These are phyloP conservation scores for Pontederia paniculata DNA, from an alignment of 176 grass and related monocot genomes.

Conservation along the genomic window DNA sequence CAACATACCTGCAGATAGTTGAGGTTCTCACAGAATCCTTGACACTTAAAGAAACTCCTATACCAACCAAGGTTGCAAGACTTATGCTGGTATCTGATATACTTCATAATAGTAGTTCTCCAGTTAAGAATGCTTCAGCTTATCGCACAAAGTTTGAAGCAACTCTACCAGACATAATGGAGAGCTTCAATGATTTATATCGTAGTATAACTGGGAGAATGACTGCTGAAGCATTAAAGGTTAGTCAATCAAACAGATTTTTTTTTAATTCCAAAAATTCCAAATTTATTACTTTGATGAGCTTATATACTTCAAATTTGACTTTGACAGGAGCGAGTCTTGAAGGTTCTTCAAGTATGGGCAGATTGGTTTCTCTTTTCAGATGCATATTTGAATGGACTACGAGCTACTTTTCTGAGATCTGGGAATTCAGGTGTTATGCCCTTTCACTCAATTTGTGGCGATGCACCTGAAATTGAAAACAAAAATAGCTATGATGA, in stretches of 20 bases:
- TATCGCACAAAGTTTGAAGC: slow-evolving; percentile 95
- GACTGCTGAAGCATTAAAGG: slow-evolving; percentile 97
- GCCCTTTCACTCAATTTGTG: slow-evolving; percentile 68
- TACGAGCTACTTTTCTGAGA: slow-evolving; percentile 86
- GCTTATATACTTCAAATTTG: slow-evolving; percentile 24
- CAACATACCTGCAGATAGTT: slow-evolving; percentile 53
- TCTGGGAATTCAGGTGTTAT: slow-evolving; percentile 66
- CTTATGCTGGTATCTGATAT: slow-evolving; percentile 97
- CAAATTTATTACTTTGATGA: not conserved
- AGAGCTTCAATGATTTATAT: slow-evolving; percentile 95
- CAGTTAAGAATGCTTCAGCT: slow-evolving; percentile 93
- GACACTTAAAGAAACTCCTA: slow-evolving; percentile 81
- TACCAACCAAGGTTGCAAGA: slow-evolving; percentile 93
- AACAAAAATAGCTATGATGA: slow-evolving; percentile 54
- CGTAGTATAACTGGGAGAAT: slow-evolving; percentile 86
- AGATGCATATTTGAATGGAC: slow-evolving; percentile 90
- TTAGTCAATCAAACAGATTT: not conserved
- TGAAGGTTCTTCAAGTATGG: slow-evolving; percentile 99
- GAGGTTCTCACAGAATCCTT: slow-evolving; percentile 94
- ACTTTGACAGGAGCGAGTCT: slow-evolving; percentile 74
- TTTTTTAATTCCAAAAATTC: slow-evolving; percentile 1
- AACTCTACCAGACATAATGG: slow-evolving; percentile 75
- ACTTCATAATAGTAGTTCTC: slow-evolving; percentile 94
- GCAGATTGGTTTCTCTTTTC: slow-evolving; percentile 99
- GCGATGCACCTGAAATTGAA: slow-evolving; percentile 88